Evolutionary conservation across 176 grass and related monocot genomes (phyloP).

Genomic region (Aegilops speltoides): DNA sequence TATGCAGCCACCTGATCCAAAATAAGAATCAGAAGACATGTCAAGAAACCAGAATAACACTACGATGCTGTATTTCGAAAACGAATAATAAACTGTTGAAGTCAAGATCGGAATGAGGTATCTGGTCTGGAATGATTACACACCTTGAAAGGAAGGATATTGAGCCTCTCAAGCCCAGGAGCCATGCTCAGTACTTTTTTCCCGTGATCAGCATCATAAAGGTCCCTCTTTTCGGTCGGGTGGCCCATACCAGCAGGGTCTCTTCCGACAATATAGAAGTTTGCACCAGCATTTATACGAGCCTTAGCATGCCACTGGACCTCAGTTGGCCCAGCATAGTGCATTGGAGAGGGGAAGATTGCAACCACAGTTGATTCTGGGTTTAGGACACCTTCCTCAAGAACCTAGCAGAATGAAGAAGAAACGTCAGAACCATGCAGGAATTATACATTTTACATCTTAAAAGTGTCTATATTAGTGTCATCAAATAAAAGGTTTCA

Average conservation of each 20-base stretch:
- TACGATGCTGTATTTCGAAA: neutral
- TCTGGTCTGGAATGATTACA: neutral
- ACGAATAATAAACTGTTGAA: neutral
- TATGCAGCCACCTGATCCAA: conserved; percentile 82
- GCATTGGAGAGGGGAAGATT: conserved; percentile 98
- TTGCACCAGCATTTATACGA: conserved; percentile 94
- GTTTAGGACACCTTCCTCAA: conserved; percentile 95
- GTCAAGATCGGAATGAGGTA: conserved; percentile 19
- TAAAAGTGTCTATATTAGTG: neutral
- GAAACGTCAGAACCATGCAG: neutral
- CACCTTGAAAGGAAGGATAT: conserved; percentile 99
- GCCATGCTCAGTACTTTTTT: conserved; percentile 97
- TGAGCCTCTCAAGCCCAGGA: conserved; percentile 91
- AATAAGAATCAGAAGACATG: conserved; percentile 32
- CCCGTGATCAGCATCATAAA: conserved; percentile 97
- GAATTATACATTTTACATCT: neutral
- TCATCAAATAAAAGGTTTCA: neutral
- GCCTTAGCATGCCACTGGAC: conserved; percentile 99
- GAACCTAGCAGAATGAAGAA: conserved; percentile 54
- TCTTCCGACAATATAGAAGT: conserved; percentile 99
- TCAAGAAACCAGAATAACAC: conserved; percentile 5
- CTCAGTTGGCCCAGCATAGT: conserved; percentile 95
- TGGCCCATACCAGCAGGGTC: conserved; percentile 96
- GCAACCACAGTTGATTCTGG: conserved; percentile 95
- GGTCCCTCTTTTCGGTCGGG: conserved; percentile 76